Base-by-base conservation (phyloP, 139 green algal genomes). In the Pycnococcus provasolii region DNA sequence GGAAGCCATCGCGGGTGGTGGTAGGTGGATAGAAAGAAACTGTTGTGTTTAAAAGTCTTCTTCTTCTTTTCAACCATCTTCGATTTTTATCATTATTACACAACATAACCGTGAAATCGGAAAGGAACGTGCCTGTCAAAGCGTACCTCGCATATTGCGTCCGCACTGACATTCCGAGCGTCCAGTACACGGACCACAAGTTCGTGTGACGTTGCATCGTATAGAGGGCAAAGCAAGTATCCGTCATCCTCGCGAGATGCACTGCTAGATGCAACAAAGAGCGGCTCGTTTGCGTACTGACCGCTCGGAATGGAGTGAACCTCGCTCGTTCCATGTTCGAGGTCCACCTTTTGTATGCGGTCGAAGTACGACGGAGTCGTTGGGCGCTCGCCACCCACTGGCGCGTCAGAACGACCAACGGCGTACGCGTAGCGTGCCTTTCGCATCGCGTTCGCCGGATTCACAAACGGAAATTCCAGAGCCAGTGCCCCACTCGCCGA, bases 391-490 rank as follows among this genome's bases (percentile, higher is more conserved):
- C 9, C 53, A 1, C 46, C 42, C 64, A 13, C 63, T 8, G 43
- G 44, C 6, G 39, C 57, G 37, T 45, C 3, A 61, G 13, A 55
- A 60, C 44, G 45, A 8, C 42, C 48, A 8, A 68, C 40, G 1
- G 62, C 60, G 50, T 78, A 78, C 48, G 70, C 40, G n/a, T 57
- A 78, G 40, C 63, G 53, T 42, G 48, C 62, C 11, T 71, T 71
- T 4, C 55, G 53, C 15, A 41, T 42, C 0, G 26, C 3, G 15
- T 65, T 50, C 6, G 48, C 51, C 53, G 59, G 66, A 40, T 66
- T 62, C 0, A 74, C 13, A 0, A 66, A 9, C 11, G 73, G 66
- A 52, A 74, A 78, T 42, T 78, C 73, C 73, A 78, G 73, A 15
- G 44, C 70, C 13, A 73, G 39, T 15, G 26, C 26, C 5, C 37